phyloP scores from a whole-genome alignment of 139 green algal species.

The Desmodesmus armatus region DNA sequence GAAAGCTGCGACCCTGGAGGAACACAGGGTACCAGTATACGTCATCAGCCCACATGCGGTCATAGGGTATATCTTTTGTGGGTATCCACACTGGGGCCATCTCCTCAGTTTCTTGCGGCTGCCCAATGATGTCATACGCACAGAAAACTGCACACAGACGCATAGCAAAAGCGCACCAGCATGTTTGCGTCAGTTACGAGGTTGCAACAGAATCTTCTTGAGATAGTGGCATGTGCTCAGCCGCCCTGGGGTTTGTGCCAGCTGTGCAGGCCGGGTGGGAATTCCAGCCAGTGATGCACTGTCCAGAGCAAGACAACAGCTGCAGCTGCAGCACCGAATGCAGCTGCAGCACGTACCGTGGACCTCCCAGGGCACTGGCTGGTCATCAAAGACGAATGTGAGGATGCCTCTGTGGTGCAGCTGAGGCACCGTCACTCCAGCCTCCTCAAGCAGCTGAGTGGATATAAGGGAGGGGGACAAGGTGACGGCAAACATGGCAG shows the following conservation, averaged over 20 bases:
- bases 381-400: slow-evolving; percentile 68
- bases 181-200: too few relatives aligned
- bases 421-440: slow-evolving; percentile 42
- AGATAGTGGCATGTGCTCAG: not conserved
- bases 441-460: slow-evolving; percentile 65
- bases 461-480: not conserved
- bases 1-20: slow-evolving; percentile 49
- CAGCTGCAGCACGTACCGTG: slow-evolving; percentile 53
- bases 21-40: slow-evolving; percentile 53
- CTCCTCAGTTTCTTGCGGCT: slow-evolving; percentile 66
- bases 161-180: too few relatives aligned
- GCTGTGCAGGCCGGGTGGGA: not conserved
- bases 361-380: slow-evolving; percentile 64
- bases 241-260: not conserved
- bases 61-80: slow-evolving; percentile 54
- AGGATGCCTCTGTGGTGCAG: slow-evolving; percentile 57
- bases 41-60: slow-evolving; percentile 56
- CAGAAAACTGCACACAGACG: slow-evolving; percentile 66
- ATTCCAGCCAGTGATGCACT: too few relatives aligned
- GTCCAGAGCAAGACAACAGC: not conserved
- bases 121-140: slow-evolving; percentile 46
- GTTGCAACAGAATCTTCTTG: not conserved
- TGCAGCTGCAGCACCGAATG: not conserved
- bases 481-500: not conserved
- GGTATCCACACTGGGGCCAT: slow-evolving; percentile 71